phyloP scores from a whole-genome alignment of 2,329 filamentous ascomycete genomes.

The Samsoniella hepiali region DNA sequence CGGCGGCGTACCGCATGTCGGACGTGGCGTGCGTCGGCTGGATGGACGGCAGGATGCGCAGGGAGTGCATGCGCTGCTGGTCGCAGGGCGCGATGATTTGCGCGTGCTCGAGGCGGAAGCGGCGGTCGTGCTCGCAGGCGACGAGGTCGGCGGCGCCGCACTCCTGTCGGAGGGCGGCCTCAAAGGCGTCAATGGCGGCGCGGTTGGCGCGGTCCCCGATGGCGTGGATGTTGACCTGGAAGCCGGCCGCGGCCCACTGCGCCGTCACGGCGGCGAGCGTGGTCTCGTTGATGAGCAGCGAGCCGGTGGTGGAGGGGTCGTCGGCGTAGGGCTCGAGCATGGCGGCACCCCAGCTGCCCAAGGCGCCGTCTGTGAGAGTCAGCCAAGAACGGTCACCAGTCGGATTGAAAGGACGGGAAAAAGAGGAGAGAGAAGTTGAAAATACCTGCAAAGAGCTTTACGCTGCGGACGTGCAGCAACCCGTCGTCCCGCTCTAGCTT shows the following conservation, averaged over 20 bases:
- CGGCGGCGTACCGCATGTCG: constrained; percentile 65
- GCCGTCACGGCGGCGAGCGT: constrained; percentile 51
- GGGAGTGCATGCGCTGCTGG: constrained; percentile 53
- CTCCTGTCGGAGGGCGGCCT: constrained; percentile 50
- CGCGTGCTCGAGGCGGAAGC: constrained; percentile 67
- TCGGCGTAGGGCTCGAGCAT: constrained; percentile 69
- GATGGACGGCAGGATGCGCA: constrained; percentile 65
- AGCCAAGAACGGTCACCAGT: no score
- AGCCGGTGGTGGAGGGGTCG: constrained; percentile 57
- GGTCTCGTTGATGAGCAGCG: constrained; percentile 63
- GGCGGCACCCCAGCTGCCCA: constrained; percentile 69
- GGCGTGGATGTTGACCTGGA: constrained; percentile 69
- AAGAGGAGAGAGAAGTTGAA: not conserved
- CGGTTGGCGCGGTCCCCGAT: constrained; percentile 69
- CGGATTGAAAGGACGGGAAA: not conserved
- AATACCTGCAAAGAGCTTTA: constrained; percentile 66
- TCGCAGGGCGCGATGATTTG: constrained; percentile 68
- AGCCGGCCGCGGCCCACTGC: constrained; percentile 58
- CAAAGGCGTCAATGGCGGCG: constrained; percentile 60
- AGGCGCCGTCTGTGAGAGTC: constrained; percentile 54
- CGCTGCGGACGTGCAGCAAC: constrained; percentile 56
- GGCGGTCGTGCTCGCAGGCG: constrained; percentile 50
- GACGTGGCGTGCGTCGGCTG: constrained; percentile 71
- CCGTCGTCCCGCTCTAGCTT: constrained; percentile 44
- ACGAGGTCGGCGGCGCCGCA: constrained; percentile 46